phyloP scores from a whole-genome alignment of 768 basidiomycete species.

The Chalciporus piperatus region DNA sequence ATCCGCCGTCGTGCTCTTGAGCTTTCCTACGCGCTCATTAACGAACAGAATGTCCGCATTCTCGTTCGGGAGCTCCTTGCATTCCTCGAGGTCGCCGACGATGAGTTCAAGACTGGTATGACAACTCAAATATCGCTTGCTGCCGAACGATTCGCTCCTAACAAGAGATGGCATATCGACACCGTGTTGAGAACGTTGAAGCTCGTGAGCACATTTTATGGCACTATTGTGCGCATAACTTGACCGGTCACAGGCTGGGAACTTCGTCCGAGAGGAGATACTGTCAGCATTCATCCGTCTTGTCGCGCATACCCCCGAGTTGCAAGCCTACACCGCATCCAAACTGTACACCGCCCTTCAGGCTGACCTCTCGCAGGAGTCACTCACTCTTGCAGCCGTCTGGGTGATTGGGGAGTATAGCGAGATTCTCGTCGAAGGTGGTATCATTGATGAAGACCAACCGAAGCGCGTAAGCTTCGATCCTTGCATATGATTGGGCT shows the following conservation, averaged over 20 bases:
- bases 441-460: conserved; percentile 75
- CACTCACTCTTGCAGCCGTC: conserved; percentile 85
- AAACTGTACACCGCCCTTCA: conserved; percentile 86
- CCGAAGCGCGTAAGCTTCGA: conserved; percentile 53
- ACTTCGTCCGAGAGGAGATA: conserved; percentile 96
- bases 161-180: conserved; percentile 99
- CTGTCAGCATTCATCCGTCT: conserved; percentile 93
- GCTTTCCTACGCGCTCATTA: conserved; percentile 94
- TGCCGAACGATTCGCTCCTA: conserved; percentile 95
- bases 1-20: conserved; percentile 96
- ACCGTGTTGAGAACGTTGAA: conserved; percentile 91
- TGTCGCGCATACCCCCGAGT: conserved; percentile 93
- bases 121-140: conserved; percentile 96
- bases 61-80: conserved; percentile 90
- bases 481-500: not conserved
- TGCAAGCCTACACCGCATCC: conserved; percentile 93
- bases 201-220: conserved; percentile 52
- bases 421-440: conserved; percentile 84
- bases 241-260: conserved; percentile 70
- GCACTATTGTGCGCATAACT: not conserved
- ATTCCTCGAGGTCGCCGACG: conserved; percentile 97
- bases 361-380: conserved; percentile 94
- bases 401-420: conserved; percentile 98
- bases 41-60: conserved; percentile 90
- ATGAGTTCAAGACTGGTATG: conserved; percentile 97